Evolutionary conservation across 2,329 filamentous ascomycete genomes (phyloP), one percentile per base, ranked within the genome.

Genomic region (Spiromastix sp.): DNA sequence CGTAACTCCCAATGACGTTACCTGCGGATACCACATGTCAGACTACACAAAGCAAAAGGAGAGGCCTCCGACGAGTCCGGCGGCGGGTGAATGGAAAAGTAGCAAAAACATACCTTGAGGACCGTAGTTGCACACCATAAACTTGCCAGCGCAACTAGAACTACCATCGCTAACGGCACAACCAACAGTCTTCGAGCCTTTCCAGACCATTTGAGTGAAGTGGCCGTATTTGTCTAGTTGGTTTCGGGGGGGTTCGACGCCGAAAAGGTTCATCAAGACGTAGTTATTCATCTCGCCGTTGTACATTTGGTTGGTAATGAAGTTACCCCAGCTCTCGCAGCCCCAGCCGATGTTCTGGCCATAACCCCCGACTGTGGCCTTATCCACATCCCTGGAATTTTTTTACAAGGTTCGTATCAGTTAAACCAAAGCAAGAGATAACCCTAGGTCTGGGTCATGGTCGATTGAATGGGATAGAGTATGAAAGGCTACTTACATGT

Each of bases 331-430:
- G 30, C 77, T 71, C 41, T 58, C 61, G n/a, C 63, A 56, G 2
- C 60, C 52, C 41, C 79, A 78, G 52, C 84, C 89, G 40, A 96
- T 79, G 72, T 96, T 98, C 67, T 98, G 91, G 44, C 91, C 91
- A 54, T 91, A 93, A 29, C 71, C 68, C 37, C 75, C 76, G 33
- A 65, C 68, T n/a, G n/a, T n/a, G n/a, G n/a, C n/a, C 42, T 74
- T 73, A 30, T 72, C 64, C 17, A 64, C 56, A 48, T 71, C 77
- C 48, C 54, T 59, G 39, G n/a, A n/a, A n/a, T n/a, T n/a, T n/a
- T n/a, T n/a, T n/a, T n/a, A n/a, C n/a, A n/a, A n/a, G n/a, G n/a
- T n/a, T n/a, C n/a, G n/a, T 36, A 33, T 19, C 26, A 27, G 19
- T 31, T 33, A 9, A 22, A 12, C n/a, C 18, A 15, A 40, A 17